A percentile compares a stretch with the other conserved stretches of the same genome.
These are phyloP conservation scores for Escallonia herrerae DNA, from an alignment of 129 eudicot genomes.

Conservation along the genomic window DNA sequence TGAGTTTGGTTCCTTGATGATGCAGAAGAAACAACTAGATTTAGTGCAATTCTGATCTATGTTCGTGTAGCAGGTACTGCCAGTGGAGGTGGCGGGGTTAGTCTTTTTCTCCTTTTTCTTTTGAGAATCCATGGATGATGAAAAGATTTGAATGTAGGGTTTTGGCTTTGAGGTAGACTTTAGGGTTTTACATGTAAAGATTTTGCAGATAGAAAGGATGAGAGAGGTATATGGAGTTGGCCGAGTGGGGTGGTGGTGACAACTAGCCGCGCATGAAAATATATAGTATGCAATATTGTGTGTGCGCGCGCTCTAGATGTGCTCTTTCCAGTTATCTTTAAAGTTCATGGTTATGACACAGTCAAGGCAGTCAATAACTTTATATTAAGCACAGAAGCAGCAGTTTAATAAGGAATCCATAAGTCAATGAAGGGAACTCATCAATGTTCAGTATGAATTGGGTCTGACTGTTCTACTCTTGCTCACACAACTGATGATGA, in stretches of 20 bases:
- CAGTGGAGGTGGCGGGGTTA: neutral
- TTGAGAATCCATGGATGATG: constrained; percentile 6
- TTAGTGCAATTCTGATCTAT: constrained; percentile 39
- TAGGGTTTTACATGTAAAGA: constrained; percentile 24
- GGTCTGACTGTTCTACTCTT: too few species aligned
- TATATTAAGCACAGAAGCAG: neutral
- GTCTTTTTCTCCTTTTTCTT: constrained; percentile 9
- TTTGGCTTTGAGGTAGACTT: constrained; percentile 5
- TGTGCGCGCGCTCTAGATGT: neutral
- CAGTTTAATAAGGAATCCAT: neutral
- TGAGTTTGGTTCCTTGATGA: constrained; percentile 58
- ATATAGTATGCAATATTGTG: constrained; percentile 10
- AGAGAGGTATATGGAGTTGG: constrained; percentile 43
- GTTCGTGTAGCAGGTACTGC: neutral
- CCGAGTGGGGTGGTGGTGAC: constrained; percentile 31
- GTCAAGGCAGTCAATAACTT: neutral
- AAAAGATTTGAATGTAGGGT: constrained; percentile 13
- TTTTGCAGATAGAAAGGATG: constrained; percentile 1
- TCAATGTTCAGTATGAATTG: too few species aligned
- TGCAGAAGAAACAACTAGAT: constrained; percentile 75
- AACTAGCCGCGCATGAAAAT: constrained; percentile 37
- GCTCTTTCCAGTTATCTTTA: too few species aligned
- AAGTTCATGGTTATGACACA: too few species aligned
- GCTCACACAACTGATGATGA: too few species aligned
- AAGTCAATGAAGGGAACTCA: neutral